Conservation (phyloP, 306 rosid genomes). For the Adenanthera pavonina region DNA sequence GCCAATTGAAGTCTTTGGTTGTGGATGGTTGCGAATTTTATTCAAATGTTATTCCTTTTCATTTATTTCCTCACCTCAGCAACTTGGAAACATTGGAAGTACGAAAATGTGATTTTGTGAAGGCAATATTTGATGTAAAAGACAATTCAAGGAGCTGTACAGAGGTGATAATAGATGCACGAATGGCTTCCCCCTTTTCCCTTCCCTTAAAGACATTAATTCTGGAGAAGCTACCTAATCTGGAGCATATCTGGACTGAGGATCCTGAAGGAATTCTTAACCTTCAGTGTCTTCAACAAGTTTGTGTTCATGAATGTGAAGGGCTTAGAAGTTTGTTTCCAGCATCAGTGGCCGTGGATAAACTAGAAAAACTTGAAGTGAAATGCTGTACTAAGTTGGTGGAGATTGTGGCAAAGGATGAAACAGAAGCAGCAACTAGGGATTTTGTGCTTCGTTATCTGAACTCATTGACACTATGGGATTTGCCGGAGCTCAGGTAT, state of each 20-base stretch:
- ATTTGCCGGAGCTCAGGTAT: background rate
- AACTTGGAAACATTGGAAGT: background rate
- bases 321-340: background rate
- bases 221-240: background rate
- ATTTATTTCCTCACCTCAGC: background rate
- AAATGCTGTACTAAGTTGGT: background rate
- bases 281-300: background rate
- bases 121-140: background rate
- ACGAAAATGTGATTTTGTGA: background rate
- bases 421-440: background rate
- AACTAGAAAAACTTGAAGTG: background rate
- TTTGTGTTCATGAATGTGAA: background rate
- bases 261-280: background rate
- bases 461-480: background rate
- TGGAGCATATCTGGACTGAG: background rate
- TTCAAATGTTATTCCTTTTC: background rate
- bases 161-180: too few relatives aligned
- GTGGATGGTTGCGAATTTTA: background rate
- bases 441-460: background rate
- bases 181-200: too few relatives aligned
- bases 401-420: background rate
- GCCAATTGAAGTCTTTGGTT: background rate
- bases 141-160: too few relatives aligned
- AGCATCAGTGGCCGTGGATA: background rate
- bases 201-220: background rate